Evolutionary conservation across 495 filamentous ascomycete genomes (phyloP), one percentile per base, ranked within the genome.

Genomic region (Penicillium manginii): DNA sequence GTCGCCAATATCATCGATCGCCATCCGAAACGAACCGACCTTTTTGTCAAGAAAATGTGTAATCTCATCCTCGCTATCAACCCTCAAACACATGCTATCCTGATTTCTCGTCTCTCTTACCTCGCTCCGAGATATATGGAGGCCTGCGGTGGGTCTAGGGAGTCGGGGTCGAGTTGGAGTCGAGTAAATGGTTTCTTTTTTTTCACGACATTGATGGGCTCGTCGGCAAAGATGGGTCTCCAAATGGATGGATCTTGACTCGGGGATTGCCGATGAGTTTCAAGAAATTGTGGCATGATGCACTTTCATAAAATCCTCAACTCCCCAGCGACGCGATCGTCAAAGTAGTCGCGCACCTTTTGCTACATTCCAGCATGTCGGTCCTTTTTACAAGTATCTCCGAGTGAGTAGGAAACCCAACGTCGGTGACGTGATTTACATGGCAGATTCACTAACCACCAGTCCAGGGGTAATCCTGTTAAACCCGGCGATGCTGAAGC

Each of bases 311-410:
- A 59, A 45, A 15, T 15, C 39, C 58, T 57, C 43, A 57, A 37
- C 18, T 42, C 39, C 39, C 48, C 48, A 12, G 39, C 17, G 9
- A 43, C 19, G 52, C 26, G 21, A 26, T 23, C 6, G 26, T 29
- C 9, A 40, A 26, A 26, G 26, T 19, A 3, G 22, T 11, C 22
- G 10, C 7, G 23, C 21, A 17, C 29, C 29, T 29, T 39, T 31
- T 18, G 21, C 23, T 12, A 22, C 5, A 45, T 39, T 12, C 17
- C 53, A 58, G 22, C 52, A 73, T 73, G 71, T 73, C 71, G 32
- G 71, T 73, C 32, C 58, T 73, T 26, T 70, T 70, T 49, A 73
- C 71, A 6, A 68, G 60, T 22, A 72, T 73, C 48, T 73, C 71
- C 22, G 60, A 61, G 71, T 73, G 54, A 59, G 67, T 32, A n/a